Conservation (phyloP, 768 basidiomycete species). For the Mrakia blollopis region DNA sequence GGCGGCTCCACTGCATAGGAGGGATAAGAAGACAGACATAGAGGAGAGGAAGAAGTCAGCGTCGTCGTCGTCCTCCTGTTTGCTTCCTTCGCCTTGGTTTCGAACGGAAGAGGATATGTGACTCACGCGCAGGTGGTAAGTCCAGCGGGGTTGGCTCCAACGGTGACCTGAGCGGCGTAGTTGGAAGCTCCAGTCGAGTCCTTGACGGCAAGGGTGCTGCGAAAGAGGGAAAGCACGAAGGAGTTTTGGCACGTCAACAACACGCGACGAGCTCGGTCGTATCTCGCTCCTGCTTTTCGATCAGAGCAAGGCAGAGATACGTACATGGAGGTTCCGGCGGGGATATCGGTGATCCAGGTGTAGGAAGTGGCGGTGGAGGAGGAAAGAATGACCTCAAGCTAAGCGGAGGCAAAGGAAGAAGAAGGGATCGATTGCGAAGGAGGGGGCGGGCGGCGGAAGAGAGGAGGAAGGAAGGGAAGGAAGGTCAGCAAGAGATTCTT, state of each 20-base stretch:
- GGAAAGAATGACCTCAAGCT: conserved; percentile 31
- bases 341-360: conserved; percentile 33
- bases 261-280: neutral
- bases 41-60: neutral
- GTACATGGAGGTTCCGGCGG: conserved; percentile 15
- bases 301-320: neutral
- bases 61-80: neutral
- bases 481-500: neutral
- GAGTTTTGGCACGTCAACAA: neutral
- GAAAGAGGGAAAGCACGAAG: neutral
- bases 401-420: neutral
- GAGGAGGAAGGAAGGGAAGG: neutral
- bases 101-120: neutral
- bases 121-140: conserved; percentile 20
- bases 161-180: conserved; percentile 19
- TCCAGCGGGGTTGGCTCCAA: conserved; percentile 2
- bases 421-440: neutral
- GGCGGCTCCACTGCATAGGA: neutral
- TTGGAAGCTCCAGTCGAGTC: conserved; percentile 22
- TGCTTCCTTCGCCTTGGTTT: neutral
- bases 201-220: conserved; percentile 18
- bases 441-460: neutral
- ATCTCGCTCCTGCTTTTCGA: neutral
- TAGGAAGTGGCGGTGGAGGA: conserved; percentile 16
- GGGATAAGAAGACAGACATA: neutral